phyloP scores from a whole-genome alignment of 1,284 basidiomycete species.

The Apiotrichum gracile region DNA sequence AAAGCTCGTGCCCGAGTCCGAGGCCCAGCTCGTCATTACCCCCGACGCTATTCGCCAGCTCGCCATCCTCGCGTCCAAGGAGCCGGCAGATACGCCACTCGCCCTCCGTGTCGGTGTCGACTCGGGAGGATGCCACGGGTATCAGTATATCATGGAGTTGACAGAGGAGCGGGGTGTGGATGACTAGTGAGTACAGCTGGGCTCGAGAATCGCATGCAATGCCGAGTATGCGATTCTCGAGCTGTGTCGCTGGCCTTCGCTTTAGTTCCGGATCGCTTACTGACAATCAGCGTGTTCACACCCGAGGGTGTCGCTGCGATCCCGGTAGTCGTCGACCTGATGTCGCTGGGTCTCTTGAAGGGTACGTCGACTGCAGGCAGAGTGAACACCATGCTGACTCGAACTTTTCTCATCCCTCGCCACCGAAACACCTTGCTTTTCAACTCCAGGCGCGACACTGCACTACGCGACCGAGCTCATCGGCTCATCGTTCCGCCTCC shows the following conservation, averaged over 20 bases:
- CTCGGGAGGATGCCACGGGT: constrained; percentile 56
- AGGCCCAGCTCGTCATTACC: constrained; percentile 38
- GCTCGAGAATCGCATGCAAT: not conserved
- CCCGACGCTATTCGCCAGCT: constrained; percentile 45
- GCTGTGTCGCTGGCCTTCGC: not conserved
- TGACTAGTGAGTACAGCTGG: constrained; percentile 49
- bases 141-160: constrained; percentile 55
- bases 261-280: not conserved
- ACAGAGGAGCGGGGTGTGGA: constrained; percentile 48
- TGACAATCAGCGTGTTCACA: constrained; percentile 30
- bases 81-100: constrained; percentile 40
- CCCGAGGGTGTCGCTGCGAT: constrained; percentile 36
- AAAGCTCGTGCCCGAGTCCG: constrained; percentile 27
- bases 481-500: constrained; percentile 52
- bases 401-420: not conserved
- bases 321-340: constrained; percentile 44
- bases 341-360: constrained; percentile 43
- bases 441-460: constrained; percentile 49
- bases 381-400: not conserved
- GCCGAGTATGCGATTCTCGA: too few species aligned
- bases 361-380: constrained; percentile 22
- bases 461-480: constrained; percentile 57
- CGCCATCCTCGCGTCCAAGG: constrained; percentile 39
- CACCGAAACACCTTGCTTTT: not conserved
- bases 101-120: constrained; percentile 53